Evolutionary conservation across 1,139 yeast species (phyloP).

Genomic region (Geotrichum fermentans): DNA sequence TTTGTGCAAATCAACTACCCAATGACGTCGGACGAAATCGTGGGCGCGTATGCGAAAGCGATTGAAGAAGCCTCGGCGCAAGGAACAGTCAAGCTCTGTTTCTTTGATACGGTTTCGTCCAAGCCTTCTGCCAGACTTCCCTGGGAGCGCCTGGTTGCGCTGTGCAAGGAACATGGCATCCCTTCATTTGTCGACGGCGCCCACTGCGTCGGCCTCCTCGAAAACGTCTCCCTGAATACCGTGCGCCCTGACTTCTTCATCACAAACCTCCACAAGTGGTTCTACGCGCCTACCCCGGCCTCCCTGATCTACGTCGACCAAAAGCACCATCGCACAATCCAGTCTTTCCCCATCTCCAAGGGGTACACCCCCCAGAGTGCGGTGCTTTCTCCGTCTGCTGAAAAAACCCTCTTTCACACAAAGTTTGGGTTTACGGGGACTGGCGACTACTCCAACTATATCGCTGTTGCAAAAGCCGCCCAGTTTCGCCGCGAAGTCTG

Average conservation of each 20-base stretch:
- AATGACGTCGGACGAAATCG: slow-evolving; percentile 45
- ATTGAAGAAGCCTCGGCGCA: slow-evolving; percentile 27
- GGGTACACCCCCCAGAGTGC: slow-evolving; percentile 20
- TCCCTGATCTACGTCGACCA: slow-evolving; percentile 57
- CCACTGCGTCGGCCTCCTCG: slow-evolving; percentile 58
- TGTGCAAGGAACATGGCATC: slow-evolving; percentile 47
- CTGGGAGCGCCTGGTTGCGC: slow-evolving; percentile 45
- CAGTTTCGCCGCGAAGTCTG: slow-evolving; percentile 50
- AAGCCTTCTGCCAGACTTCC: slow-evolving; percentile 63
- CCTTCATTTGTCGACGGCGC: slow-evolving; percentile 68
- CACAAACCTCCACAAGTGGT: slow-evolving; percentile 70
- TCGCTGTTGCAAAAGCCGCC: slow-evolving; percentile 43
- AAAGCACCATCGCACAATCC: slow-evolving; percentile 48
- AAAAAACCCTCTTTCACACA: slow-evolving; percentile 24
- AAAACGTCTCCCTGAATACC: slow-evolving; percentile 41
- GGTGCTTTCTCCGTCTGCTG: slow-evolving; percentile 11
- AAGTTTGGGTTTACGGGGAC: slow-evolving; percentile 41
- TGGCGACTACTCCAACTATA: slow-evolving; percentile 35
- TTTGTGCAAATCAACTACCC: slow-evolving; percentile 49
- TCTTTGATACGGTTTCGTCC: slow-evolving; percentile 61
- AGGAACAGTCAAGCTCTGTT: slow-evolving; percentile 39
- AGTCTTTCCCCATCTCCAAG: slow-evolving; percentile 54
- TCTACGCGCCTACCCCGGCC: slow-evolving; percentile 53
- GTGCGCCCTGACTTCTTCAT: slow-evolving; percentile 58
- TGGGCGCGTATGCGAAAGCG: slow-evolving; percentile 41